Evolutionary conservation across 2,329 filamentous ascomycete genomes (phyloP), one percentile per base, ranked within the genome.

Genomic region (Ophiobolus disseminans): DNA sequence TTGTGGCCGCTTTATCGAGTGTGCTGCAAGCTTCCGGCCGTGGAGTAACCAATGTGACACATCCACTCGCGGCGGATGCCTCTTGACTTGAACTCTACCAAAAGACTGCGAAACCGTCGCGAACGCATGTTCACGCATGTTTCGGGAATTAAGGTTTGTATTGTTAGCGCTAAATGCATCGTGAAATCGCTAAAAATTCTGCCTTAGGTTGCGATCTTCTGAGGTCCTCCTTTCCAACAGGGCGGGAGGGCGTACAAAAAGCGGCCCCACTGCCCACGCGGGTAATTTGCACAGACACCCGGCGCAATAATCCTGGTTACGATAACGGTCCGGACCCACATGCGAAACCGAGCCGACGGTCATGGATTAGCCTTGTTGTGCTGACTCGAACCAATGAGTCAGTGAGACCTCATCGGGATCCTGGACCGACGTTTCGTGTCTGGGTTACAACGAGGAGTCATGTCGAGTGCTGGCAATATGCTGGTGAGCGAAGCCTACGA

Each of bases 251-350:
- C 39, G 35, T 9, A 13, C 39, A 34, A 13, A 21, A 31, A 13
- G 7, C 26, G 20, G 39, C 39, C 39, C 39, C 39, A 42, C 39
- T 21, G 13, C n/a, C 39, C 39, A 32, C 39, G 28, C 39, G 39
- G 28, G 35, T 22, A 14, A 13, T 22, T 17, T 17, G 34, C 34
- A 21, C 34, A 16, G 16, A 9, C 3, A 36, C 34, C 19, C 34
- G 16, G 16, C 34, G 16, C 9, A 19, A 7, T 7, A 10, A 36
- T 21, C 34, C 34, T 19, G 19, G 34, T 16, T 19, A 20, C 17
- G 16, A 20, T n/a, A 31, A 31, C 28, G 28, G 28, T 31, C 28
- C n/a, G n/a, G 28, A 31, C 28, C 16, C 28, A 31, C 7, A 31
- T n/a, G n/a, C n/a, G n/a, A n/a, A n/a, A n/a, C n/a, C n/a, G n/a